Evolutionary conservation across 75 land plant genomes (phyloP).

Genomic region (Cunninghamia lanceolata): DNA sequence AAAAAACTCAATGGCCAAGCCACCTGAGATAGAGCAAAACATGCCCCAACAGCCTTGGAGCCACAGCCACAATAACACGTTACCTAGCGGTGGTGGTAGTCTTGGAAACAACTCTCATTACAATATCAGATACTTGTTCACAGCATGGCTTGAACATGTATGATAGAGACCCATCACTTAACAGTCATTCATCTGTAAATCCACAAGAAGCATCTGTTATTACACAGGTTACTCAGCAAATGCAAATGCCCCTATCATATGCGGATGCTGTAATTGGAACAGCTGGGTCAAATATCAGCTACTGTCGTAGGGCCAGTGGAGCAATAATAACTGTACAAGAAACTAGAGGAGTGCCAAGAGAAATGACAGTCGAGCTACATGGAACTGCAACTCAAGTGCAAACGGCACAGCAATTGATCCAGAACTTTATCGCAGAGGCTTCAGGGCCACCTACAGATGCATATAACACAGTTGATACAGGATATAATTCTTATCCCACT

Average conservation of each 20-base stretch:
- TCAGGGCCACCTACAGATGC: conserved; percentile 8
- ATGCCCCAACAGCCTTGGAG: no score
- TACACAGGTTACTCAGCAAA: no score
- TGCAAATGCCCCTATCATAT: no score
- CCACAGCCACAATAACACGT: background rate
- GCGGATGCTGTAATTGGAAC: no score
- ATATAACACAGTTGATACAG: background rate
- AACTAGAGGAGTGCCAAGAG: no score
- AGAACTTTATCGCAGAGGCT: conserved; percentile 10
- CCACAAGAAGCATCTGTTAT: conserved; percentile 5
- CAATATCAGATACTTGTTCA: background rate
- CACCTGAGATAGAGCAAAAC: no score
- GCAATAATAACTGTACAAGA: no score
- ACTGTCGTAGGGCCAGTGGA: no score
- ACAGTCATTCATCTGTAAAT: background rate
- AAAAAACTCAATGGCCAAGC: conserved; percentile 1
- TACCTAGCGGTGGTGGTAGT: conserved; percentile 5
- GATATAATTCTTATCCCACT: conserved; percentile 7
- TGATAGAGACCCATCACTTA: conserved; percentile 13
- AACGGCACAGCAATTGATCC: no score
- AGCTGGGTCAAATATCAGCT: no score
- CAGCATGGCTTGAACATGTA: conserved; percentile 18
- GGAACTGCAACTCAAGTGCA: no score
- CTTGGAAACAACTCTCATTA: conserved; percentile 8
- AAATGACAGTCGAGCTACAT: no score